Base-by-base conservation (phyloP, 352 stramenopile species). In the Chrysophaeum taylorii region DNA sequence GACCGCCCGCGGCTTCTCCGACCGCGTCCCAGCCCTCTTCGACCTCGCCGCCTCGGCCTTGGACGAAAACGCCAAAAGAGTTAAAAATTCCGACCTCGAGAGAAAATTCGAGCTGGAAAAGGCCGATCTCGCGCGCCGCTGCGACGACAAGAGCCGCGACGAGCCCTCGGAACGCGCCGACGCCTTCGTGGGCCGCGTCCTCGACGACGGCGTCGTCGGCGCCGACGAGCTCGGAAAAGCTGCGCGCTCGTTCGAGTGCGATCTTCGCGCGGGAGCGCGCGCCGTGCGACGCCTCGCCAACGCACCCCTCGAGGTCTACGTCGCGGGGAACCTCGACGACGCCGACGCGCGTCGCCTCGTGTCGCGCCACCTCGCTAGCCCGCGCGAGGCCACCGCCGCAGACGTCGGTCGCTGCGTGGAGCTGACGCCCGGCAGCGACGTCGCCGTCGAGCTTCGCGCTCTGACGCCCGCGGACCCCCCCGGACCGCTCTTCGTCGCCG, bases 241-340 rank as follows among this genome's bases (percentile, higher is more conserved):
- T 18, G 9, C 9, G 12, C 9, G 9, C 45, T n/a, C n/a, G n/a
- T n/a, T n/a, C n/a, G n/a, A n/a, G n/a, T n/a, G n/a, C n/a, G 45
- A 57, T 18, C 18, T 57, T 5, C 33, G 36, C 16, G 12, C 21
- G 57, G n/a, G n/a, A n/a, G n/a, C n/a, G n/a, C n/a, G n/a, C n/a
- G n/a, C n/a, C n/a, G n/a, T n/a, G n/a, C n/a, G n/a, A n/a, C 9
- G 35, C 2, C 36, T 66, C 12, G 1, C 1, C 57, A 7, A 16
- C 5, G 31, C 31, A 1, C 7, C 9, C 33, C 33, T 66, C 33
- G 57, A 66, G 57, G 45, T 66, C 4, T 66, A 66, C 57, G 57
- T 66, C 33, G 57, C 57, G 1, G 57, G 57, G 33, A 66, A 66
- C 57, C 33, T 43, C 18, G 31, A 66, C 9, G 36, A n/a, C 29